A percentile compares a stretch with the other conserved stretches of the same genome.
These are phyloP conservation scores for Yarrowia divulgata DNA, from an alignment of 805 yeast genomes.

Conservation along the genomic window DNA sequence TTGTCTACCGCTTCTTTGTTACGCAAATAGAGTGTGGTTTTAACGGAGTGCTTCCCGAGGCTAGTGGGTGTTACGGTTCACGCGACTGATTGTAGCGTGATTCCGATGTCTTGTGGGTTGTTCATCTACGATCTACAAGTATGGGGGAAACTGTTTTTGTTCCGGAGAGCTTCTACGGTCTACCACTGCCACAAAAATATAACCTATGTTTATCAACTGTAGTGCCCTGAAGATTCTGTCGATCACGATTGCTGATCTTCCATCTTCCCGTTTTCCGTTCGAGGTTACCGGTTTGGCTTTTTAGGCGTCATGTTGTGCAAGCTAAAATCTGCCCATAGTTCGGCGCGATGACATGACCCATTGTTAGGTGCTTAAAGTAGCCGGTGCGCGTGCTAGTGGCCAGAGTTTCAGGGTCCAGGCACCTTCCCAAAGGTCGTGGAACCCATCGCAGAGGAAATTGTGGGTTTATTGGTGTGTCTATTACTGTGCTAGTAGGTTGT, in stretches of 20 bases:
- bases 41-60: constrained; percentile 19
- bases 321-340: constrained; percentile 26
- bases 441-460: no score
- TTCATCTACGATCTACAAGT: no score
- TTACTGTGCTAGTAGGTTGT: no score
- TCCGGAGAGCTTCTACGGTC: no score
- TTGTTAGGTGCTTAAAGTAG: not conserved
- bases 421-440: no score
- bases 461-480: no score
- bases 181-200: not conserved
- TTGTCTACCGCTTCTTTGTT: not conserved
- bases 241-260: constrained; percentile 14
- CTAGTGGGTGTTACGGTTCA: constrained; percentile 17
- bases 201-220: not conserved
- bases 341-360: constrained; percentile 8
- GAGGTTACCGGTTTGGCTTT: not conserved
- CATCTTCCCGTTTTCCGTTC: constrained; percentile 6
- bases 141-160: no score
- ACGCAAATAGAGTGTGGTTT: constrained; percentile 8
- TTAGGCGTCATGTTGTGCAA: not conserved
- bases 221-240: constrained; percentile 15
- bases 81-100: not conserved
- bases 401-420: no score
- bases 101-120: not conserved
- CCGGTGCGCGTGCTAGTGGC: no score